These are phyloP conservation scores for Marvania coccoides DNA, from an alignment of 139 green algal species.

Conservation along the genomic window DNA sequence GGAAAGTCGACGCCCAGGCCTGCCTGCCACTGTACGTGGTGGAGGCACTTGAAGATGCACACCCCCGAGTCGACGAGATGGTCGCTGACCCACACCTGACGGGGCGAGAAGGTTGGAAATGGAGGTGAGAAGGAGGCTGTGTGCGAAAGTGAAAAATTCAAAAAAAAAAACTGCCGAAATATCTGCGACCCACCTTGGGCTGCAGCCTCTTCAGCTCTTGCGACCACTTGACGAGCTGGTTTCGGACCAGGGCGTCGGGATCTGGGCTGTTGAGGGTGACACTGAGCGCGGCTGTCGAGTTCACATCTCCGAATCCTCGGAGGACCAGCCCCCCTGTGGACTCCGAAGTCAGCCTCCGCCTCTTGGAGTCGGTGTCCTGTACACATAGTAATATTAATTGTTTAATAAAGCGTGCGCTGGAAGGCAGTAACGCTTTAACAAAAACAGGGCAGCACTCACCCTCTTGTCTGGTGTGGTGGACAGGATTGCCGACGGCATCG, in stretches of 20 bases:
- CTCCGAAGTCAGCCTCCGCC: background rate
- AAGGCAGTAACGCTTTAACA: background rate
- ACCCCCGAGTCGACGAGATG: conserved; percentile 29
- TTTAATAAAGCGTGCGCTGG: background rate
- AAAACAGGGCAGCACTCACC: background rate
- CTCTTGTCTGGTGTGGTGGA: background rate
- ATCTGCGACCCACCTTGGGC: conserved; percentile 15
- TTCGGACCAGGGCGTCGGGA: background rate
- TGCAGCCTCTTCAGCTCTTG: conserved; percentile 20
- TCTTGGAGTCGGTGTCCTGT: background rate
- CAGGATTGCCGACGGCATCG: background rate
- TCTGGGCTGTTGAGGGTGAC: background rate
- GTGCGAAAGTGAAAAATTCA: background rate
- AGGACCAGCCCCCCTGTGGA: background rate
- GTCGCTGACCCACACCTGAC: conserved; percentile 14
- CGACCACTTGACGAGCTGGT: conserved; percentile 6
- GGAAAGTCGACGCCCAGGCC: background rate
- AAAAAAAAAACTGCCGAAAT: too few species aligned
- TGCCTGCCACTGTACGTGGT: conserved; percentile 5
- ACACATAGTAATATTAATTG: background rate
- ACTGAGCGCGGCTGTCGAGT: background rate
- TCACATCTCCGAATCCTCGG: background rate
- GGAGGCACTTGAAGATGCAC: conserved; percentile 26
- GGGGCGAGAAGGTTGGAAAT: background rate
- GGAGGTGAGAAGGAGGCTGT: background rate